Percentiles rank a stretch among this genome's conserved stretches.
Conservation (phyloP, 2,329 filamentous ascomycete species). For the Exophiala alcalophila region DNA sequence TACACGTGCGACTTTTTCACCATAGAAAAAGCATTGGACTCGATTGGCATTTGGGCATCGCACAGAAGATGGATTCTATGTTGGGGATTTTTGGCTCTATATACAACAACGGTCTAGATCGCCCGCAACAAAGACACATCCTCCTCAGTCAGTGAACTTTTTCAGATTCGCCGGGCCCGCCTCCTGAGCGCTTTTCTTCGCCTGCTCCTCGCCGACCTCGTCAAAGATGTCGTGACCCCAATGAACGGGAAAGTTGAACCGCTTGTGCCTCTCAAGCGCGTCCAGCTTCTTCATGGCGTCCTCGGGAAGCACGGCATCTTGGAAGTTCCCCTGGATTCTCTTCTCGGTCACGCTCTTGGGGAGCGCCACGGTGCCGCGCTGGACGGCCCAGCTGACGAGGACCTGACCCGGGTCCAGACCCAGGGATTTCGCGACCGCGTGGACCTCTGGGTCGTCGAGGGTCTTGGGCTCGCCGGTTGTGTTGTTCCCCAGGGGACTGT, state of each 20-base stretch:
- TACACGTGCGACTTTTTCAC: no score
- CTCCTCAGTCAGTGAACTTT: constrained; percentile 20
- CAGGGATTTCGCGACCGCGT: constrained; percentile 63
- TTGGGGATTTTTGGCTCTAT: no score
- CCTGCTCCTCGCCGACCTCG: constrained; percentile 37
- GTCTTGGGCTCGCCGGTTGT: constrained; percentile 61
- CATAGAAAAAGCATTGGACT: no score
- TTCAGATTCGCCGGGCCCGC: constrained; percentile 21
- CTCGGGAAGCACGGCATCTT: constrained; percentile 40
- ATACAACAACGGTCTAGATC: no score
- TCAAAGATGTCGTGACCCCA: constrained; percentile 42
- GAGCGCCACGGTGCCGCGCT: constrained; percentile 53
- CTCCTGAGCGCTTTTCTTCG: constrained; percentile 27
- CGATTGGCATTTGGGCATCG: no score
- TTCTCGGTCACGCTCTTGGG: constrained; percentile 55
- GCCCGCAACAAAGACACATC: no score
- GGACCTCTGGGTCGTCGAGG: constrained; percentile 60
- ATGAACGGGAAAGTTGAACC: constrained; percentile 38
- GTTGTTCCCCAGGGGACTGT: constrained; percentile 63
- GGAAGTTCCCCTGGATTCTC: constrained; percentile 51
- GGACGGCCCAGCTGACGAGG: constrained; percentile 55
- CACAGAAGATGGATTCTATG: no score
- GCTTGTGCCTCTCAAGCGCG: constrained; percentile 37
- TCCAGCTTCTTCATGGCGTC: constrained; percentile 37
- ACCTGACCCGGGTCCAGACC: constrained; percentile 57